Evolutionary conservation across 495 filamentous ascomycete genomes (phyloP), one percentile per base, ranked within the genome.

Genomic region (Trichoderma reesei): DNA sequence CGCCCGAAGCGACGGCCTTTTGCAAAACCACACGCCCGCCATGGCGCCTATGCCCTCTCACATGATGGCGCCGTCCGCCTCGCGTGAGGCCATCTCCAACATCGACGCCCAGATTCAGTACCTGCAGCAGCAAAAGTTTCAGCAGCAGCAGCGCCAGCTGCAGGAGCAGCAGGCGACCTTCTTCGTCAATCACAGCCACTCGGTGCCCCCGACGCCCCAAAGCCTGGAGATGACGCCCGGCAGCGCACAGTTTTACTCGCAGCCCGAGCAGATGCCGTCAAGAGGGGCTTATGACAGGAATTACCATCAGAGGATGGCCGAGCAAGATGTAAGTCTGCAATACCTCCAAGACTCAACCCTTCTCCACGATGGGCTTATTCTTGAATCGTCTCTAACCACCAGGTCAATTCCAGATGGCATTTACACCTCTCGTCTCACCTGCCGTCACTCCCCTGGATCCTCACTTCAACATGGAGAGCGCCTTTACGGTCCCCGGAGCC

Each of bases 381-480:
- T 14, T 9, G 51, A 8, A 14, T 10, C 51, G 8, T 56, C 2
- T 31, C 26, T 14, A 46, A 46, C 10, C 1, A 34, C 18, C 16
- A 56, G 9, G 5, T 33, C 16, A 56, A 34, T 67, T 65, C 63
- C 42, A 90, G 89, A 90, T 92, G 76, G 81, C 90, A 33, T 97
- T 96, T 74, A 98, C 94, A 7, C 94, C 94, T 9, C 84, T 98
- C 37, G 90, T 96, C 8, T 97, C 94, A 41, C 94, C 94, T 20
- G 93, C 92, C 3, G 93, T 97, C 69, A 96, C 93, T 10, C 93
- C 94, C 36, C 81, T 94, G 59, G 92, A 96, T 67, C 82, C 84
- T 39, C 88, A 91, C 70, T 96, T 95, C 73, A 81, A 85, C 54
- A 75, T 85, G 33, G 84, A 92, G 51, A 84, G 86, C 11, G 90